Base-by-base conservation (phyloP, 768 basidiomycete species). In the Krasilnikovozyma curviuscula region DNA sequence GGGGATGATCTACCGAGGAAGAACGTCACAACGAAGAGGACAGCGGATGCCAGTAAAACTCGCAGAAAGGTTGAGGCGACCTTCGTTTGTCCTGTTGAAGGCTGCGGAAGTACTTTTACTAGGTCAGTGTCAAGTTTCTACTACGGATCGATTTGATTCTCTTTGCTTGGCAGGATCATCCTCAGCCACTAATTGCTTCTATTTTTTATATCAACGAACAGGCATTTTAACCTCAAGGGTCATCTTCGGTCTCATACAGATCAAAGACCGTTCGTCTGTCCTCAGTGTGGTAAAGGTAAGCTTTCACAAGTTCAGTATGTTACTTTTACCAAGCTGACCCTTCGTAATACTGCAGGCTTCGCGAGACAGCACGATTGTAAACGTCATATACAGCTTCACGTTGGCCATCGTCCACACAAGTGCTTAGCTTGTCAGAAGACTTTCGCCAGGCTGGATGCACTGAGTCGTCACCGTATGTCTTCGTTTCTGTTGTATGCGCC, bases 361-460 rank as follows among this genome's bases (percentile, higher is more conserved):
- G 88, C 83, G 24, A 67, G 88, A 48, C 84, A 91, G 62, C 89
- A 93, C 59, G 89, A 97, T 63, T 93, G 89, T 66, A 95, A 91
- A 62, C 75, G 88, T 2, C 91, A 97, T 57, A 89, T 93, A 64
- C 81, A 88, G 55, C 70, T 97, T 34, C 89, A 97, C 62, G 78
- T 83, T 49, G 89, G 91, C 57, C 80, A 85, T 58, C 69, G 88
- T 21, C 86, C 88, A 53, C 91, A 88, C 62, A 80, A 75, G 12
- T 97, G 91, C 59, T 83, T 88, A 8, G 88, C 85, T 37, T 97
- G 89, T 62, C 73, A 74, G 56, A 83, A 88, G 69, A 83, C 78
- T 56, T 97, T 97, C 69, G 88, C 88, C 28, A 66, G 89, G 52
- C 80, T 93, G 74, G 91, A 95, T 64, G 89, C 89, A 34, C 71